Base-by-base conservation (phyloP, 2,329 filamentous ascomycete species). In the Neonectria neomacrospora region DNA sequence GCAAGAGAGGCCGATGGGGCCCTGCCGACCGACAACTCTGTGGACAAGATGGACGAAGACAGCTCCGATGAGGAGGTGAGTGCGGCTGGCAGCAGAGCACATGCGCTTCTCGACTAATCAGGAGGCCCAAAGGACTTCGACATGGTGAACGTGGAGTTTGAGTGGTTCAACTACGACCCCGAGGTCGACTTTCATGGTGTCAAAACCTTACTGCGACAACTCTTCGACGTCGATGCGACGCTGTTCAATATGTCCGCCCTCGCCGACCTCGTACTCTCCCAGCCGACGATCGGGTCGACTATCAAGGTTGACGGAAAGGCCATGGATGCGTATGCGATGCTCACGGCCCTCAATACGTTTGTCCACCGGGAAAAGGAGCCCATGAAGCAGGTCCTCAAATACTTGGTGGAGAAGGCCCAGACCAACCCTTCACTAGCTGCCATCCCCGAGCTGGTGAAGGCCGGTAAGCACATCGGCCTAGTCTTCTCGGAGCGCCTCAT, bases 261-360 rank as follows among this genome's bases (percentile, higher is more conserved):
- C 53, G 86, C 94, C 34, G 93, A 98, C 77, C 81, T 97, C 66
- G 91, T 99, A 72, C 83, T 98, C 56, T 90, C 91, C 51, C 95
- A 99, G 79, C 90, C 92, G 10, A 88, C 91, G 20, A 89, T 99
- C 48, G 96, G 96, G 58, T 97, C 94, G 11, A 97, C 95, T 0
- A 93, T 98, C 71, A 99, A 99, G 80, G 92, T 96, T n/a, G 95
- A 98, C 72, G 94, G 94, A 73, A 94, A 96, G 75, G 93, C 94
- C 73, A 92, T 89, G 48, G 96, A 98, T 75, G 91, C 96, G 2
- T 98, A 96, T 79, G 94, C 95, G 11, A 92, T 99, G 78, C 83
- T 98, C 66, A 97, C 94, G 0, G 91, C 93, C 8, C 81, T 99
- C 63, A 97, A 97, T 76, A 81, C 96, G 51, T 85, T 89, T 58